Base-by-base conservation (phyloP, 306 rosid species). In the Lagenaria siceraria region DNA sequence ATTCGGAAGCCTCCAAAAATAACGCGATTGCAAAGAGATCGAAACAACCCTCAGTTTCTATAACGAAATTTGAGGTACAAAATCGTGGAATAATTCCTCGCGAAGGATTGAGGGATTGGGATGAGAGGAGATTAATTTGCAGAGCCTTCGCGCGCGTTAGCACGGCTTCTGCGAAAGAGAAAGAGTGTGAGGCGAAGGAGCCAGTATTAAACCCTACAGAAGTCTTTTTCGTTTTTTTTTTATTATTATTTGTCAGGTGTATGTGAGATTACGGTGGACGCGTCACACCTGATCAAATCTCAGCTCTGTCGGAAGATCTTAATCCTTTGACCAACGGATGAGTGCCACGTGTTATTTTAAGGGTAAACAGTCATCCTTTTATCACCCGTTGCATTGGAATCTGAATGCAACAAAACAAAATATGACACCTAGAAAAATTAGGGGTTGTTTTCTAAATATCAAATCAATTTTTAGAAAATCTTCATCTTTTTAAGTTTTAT, bases 181-280 rank as follows among this genome's bases (percentile, higher is more conserved):
- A 12, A 59, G 36, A 1, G 59, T 5, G 7, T 19, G 19, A 0
- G 54, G 35, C 52, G 53, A 38, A 8, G 51, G 79, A 73, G 74
- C 69, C 78, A 77, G 83, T 86, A 80, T 82, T 88, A 93, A 93
- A 91, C 98, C 98, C 98, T 90, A 90, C 94, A 62, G 7, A 51
- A 65, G n/a, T 29, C 54, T 68, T 68, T 24, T 10, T 19, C 0
- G 69, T 2, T 1, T 14, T 62, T 7, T 13, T 12, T 18, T 78
- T 76, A 83, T 85, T 61, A 1, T 4, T 25, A 25, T 61, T 29
- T 13, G 33, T 43, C 3, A 1, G 85, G 79, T 27, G 17, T 43
- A 64, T 19, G 49, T 25, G 25, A 51, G 49, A 31, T 33, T 48
- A 54, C 22, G 35, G 77, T 75, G 74, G 58, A 64, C 33, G 42